Conservation (phyloP, 2,329 filamentous ascomycete genomes). For the Fusarium fujikuroi region DNA sequence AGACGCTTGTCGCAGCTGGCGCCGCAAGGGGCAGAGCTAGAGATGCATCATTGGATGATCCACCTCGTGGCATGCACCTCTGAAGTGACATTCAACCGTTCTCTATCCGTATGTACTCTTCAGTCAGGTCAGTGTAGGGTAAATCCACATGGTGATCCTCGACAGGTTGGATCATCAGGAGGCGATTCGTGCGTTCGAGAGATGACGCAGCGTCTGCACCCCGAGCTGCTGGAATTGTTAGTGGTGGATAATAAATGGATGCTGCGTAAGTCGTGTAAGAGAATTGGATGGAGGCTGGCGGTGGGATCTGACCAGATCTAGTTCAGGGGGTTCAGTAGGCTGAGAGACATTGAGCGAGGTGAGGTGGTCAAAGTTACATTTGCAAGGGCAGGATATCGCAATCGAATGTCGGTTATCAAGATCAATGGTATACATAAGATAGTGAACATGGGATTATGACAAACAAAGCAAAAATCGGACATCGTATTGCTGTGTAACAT, state of each 20-base stretch:
- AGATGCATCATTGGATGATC: constrained; percentile 38
- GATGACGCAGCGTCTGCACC: constrained; percentile 23
- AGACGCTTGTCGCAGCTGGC: constrained; percentile 36
- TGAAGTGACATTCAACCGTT: constrained; percentile 9
- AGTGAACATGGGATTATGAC: not conserved
- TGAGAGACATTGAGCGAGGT: not conserved
- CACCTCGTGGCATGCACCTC: constrained; percentile 41
- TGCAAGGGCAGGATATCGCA: constrained; percentile 26
- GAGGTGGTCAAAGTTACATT: constrained; percentile 27
- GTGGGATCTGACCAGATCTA: constrained; percentile 14
- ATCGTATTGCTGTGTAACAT: not conserved
- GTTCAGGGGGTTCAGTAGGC: constrained; percentile 10
- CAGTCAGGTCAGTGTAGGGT: constrained; percentile 34
- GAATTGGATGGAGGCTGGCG: constrained; percentile 14
- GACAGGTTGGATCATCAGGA: constrained; percentile 17
- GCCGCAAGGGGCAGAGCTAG: constrained; percentile 42
- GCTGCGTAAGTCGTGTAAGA: constrained; percentile 17
- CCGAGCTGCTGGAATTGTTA: not conserved
- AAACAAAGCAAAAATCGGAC: not conserved
- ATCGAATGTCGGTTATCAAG: constrained; percentile 21
- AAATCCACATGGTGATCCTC: constrained; percentile 10
- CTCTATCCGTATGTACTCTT: not conserved
- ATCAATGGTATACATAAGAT: not conserved
- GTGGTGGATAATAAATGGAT: constrained; percentile 10
- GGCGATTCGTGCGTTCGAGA: not conserved